Base-by-base conservation (phyloP, 129 eudicot species). In the Tagetes erecta region DNA sequence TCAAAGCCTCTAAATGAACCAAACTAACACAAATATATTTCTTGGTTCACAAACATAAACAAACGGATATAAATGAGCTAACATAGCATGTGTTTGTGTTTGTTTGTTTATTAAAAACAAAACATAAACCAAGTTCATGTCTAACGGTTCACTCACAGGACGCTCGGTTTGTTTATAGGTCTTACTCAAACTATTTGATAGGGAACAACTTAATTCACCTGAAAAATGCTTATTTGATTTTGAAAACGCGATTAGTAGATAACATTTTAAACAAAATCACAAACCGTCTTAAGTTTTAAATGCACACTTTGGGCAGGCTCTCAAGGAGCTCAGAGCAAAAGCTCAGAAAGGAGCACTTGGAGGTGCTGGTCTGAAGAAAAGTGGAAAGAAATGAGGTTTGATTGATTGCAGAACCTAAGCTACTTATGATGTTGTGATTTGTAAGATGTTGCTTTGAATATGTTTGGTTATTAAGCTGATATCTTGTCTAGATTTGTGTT, bases 301-400 rank as follows among this genome's bases (percentile, higher is more conserved):
- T 9, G 4, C 60, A 3, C 27, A 8, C 4, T 3, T 1, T 62
- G 75, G 6, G 42, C 83, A 92, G 96, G 96, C 96, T 33, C 87
- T 89, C 0, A 89, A 87, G 84, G 96, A 92, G 62, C 93, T 89
- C 45, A 92, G 81, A 72, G 96, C 96, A 39, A 92, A 92, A 86
- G 97, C 96, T 59, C 89, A 83, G 66, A 92, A 92, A 78, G 97
- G 97, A 44, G 56, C 93, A 13, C 71, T 92, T 60, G 97, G 97
- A 76, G 97, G 97, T 75, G 82, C 85, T n/a, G 85, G 85, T 46
- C 58, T 81, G 78, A 81, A 76, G 81, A 81, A 81, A 76, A 93
- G 97, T 74, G 98, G 98, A 42, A 93, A 93, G 84, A 93, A 90
- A 75, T 93, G 80, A 92, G 82, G 85, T 68, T 83, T 83, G 58